Base-by-base conservation (phyloP, 163 green algal genomes). In the Scenedesmus sp. region DNA sequence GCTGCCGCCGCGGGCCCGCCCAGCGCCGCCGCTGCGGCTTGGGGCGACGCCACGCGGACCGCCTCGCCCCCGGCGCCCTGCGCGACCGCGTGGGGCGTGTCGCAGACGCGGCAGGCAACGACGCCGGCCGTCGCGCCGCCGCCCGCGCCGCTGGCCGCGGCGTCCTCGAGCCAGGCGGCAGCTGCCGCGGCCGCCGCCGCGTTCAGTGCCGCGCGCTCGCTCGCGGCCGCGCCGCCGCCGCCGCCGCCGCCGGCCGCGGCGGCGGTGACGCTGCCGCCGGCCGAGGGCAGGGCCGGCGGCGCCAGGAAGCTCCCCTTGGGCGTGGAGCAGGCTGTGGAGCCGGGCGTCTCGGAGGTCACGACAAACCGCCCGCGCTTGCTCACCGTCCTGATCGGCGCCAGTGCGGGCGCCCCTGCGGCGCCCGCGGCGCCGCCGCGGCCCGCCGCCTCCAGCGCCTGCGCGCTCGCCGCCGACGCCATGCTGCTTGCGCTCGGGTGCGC, bases 301-400 rank as follows among this genome's bases (percentile, higher is more conserved):
- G 24, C n/a, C 4, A 20, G 9, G 1, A 18, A 42, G 22, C 26
- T 15, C 18, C 17, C 42, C 54, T 77, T 77, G 15, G 69, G 69
- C 10, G 69, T 77, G 1, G n/a, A 67, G 69, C 69, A 77, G 28
- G 69, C 54, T 4, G 69, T 77, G 9, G 69, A 77, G 5, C n/a
- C 34, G 33, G 69, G 69, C 34, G 69, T 77, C 2, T 67, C 36
- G 20, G 64, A 42, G 1, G 69, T 77, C 1, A 77, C 69, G 4
- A 77, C 69, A 22, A 77, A 77, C 20, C 69, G 47, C 15, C 69
- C 69, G 0, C 42, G 36, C 50, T 56, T 54, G 36, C 69, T 77
- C n/a, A 77, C 47, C 5, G 69, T 77, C 69, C 20, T 67, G 24
- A 77, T 77, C 0, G 69, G 69, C 17, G 69, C 54, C n/a, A 77